These are phyloP conservation scores for Alisma plantagoaquatica DNA, from an alignment of 106 monocot genomes.

Conservation along the genomic window DNA sequence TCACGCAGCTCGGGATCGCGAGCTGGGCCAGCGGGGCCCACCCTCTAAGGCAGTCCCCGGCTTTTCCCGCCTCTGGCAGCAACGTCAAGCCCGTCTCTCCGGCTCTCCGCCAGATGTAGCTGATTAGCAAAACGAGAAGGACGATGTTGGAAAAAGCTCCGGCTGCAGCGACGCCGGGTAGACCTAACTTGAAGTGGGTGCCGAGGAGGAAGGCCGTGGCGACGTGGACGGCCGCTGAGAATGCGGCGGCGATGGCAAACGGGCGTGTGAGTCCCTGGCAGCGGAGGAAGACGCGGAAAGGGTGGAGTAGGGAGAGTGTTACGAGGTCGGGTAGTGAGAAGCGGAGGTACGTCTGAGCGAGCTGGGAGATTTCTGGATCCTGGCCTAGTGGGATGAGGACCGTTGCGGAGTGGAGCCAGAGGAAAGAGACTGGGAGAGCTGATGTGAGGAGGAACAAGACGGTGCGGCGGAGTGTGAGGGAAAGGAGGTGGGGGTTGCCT, in stretches of 20 bases:
- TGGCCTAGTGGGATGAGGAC: slow-evolving; percentile 22
- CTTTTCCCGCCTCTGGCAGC: no score
- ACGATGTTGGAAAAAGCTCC: slow-evolving; percentile 10
- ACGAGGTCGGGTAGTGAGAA: slow-evolving; percentile 21
- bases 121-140: slow-evolving; percentile 10
- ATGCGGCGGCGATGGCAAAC: slow-evolving; percentile 13
- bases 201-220: slow-evolving; percentile 11
- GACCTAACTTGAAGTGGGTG: slow-evolving; percentile 9
- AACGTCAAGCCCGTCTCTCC: no score
- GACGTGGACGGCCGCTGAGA: slow-evolving; percentile 17
- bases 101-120: slow-evolving; percentile 9
- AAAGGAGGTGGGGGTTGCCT: slow-evolving; percentile 17
- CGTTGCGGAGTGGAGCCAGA: slow-evolving; percentile 19
- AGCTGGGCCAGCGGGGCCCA: slow-evolving; percentile 16
- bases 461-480: slow-evolving; percentile 20
- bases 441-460: slow-evolving; percentile 23
- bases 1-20: slow-evolving; percentile 19
- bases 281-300: slow-evolving; percentile 22
- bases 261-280: slow-evolving; percentile 17
- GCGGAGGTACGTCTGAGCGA: slow-evolving; percentile 17
- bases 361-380: slow-evolving; percentile 10
- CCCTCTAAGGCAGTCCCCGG: slow-evolving; percentile 17
- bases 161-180: slow-evolving; percentile 24
- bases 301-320: slow-evolving; percentile 23
- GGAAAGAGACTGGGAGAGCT: slow-evolving; percentile 18